Evolutionary conservation across 441 rosid species (phyloP).

Genomic region (Euphorbia celastroides): DNA sequence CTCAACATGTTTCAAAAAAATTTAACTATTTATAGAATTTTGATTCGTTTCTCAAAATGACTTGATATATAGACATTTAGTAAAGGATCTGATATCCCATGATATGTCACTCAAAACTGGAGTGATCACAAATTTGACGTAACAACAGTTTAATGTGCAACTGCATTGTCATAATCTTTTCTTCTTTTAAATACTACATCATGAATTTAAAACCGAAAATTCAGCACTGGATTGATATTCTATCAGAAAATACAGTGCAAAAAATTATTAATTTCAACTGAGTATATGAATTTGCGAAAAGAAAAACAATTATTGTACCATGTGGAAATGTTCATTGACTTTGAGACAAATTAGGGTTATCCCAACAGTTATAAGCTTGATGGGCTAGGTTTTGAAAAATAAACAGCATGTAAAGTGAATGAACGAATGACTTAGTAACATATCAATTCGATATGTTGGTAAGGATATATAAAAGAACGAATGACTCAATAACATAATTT

Average conservation of each 20-base stretch:
- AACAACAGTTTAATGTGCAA: not conserved
- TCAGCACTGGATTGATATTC: not conserved
- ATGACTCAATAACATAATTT: too few relatives aligned
- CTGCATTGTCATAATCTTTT: not conserved
- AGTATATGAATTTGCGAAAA: not conserved
- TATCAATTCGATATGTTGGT: too few relatives aligned
- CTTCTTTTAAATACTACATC: not conserved
- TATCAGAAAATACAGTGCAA: too few relatives aligned
- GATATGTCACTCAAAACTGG: not conserved
- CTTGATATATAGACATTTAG: too few relatives aligned
- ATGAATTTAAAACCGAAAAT: not conserved
- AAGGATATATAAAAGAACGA: too few relatives aligned
- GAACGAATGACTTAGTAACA: not conserved
- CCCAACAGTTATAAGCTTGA: not conserved
- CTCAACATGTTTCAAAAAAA: too few relatives aligned
- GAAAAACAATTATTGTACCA: not conserved
- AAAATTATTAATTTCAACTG: not conserved
- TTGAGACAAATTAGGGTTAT: constrained; percentile 6
- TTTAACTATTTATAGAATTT: too few relatives aligned
- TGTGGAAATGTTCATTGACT: constrained; percentile 22
- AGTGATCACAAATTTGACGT: not conserved
- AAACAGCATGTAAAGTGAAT: not conserved
- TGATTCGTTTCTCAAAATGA: too few relatives aligned
- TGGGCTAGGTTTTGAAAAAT: not conserved
- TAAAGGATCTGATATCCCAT: not conserved